A percentile compares a stretch with the other conserved stretches of the same genome.
Evolutionary conservation across 2,329 filamentous ascomycete species (phyloP).

Genomic region (Cucurbitaria berberidis): DNA sequence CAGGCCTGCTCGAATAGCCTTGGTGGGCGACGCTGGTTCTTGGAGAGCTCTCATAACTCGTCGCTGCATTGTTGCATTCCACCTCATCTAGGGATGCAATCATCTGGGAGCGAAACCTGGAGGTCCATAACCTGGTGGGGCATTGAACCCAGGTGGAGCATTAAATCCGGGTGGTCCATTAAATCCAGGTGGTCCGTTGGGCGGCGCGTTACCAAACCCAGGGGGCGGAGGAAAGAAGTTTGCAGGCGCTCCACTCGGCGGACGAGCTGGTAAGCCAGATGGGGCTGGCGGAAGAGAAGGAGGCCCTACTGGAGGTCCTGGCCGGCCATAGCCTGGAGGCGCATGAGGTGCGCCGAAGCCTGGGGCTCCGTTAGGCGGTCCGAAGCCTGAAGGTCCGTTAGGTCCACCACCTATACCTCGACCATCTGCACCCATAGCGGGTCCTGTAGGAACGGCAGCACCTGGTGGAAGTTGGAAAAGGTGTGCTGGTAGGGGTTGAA

Average conservation of each 20-base stretch:
- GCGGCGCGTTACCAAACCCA: constrained; percentile 25
- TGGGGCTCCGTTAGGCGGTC: constrained; percentile 5
- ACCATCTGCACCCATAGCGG: constrained; percentile 47
- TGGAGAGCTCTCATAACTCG: neutral
- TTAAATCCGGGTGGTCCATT: constrained; percentile 11
- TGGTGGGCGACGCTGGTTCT: neutral
- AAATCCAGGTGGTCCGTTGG: constrained; percentile 30
- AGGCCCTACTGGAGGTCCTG: constrained; percentile 29
- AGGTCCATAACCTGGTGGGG: constrained; percentile 19
- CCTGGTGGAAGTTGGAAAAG: constrained; percentile 61
- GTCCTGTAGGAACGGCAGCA: constrained; percentile 35
- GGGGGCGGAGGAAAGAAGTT: constrained; percentile 38
- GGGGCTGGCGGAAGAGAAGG: constrained; percentile 65
- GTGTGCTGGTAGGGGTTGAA: constrained; percentile 75
- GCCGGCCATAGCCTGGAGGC: constrained; percentile 48
- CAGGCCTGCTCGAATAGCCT: neutral
- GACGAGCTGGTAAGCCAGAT: constrained; percentile 67
- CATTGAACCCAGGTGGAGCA: constrained; percentile 22
- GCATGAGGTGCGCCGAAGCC: constrained; percentile 46
- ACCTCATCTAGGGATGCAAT: neutral
- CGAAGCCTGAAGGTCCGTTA: constrained; percentile 48
- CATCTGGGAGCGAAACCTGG: constrained; percentile 21
- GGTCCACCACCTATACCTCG: constrained; percentile 47
- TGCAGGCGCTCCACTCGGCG: constrained; percentile 69
- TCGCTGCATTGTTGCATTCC: neutral